Base-by-base conservation (phyloP, 768 basidiomycete genomes). In the Agaricus subrufescens region DNA sequence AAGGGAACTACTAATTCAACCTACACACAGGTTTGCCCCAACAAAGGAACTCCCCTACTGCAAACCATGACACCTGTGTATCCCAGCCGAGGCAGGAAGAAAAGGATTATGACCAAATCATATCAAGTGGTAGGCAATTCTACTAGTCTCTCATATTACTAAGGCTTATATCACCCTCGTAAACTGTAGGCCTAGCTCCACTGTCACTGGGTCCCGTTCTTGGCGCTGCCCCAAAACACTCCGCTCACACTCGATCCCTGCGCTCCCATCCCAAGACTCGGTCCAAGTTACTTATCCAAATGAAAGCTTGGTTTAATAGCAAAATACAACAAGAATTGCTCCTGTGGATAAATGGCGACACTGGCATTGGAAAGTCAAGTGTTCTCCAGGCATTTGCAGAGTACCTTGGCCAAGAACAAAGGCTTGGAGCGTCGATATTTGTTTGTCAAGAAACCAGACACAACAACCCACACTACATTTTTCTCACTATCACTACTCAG, bases 341-440 rank as follows among this genome's bases (percentile, higher is more conserved):
- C 8, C 34, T 53, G 4, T 59, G 52, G 52, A 40, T 59, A 7
- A 23, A 48, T 6, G 58, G 58, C 9, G 40, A 48, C 10, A 52
- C 58, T 10, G 58, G 58, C 23, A 37, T 46, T 8, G 58, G 58
- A 34, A 59, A 59, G 34, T 45, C 58, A 0, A 53, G 53, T 6
- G 50, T 59, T 11, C 34, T 44, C 1, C 53, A 54, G 19, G 49
- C 58, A 5, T 19, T 59, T 12, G 46, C 53, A 2, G 53, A 59
- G 9, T 38, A 29, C n/a, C 29, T 31, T 5, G 46, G 14, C 23
- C 23, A 47, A 26, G 26, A 30, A 9, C 14, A 47, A 29, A 14
- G 7, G 19, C 50, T 51, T 4, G 50, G 50, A 8, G 50, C 50
- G 2, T 19, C 38, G 5, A 25, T 51, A n/a, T 51, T 38, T 27